Percentiles rank a stretch among this genome's conserved stretches.
phyloP scores from a whole-genome alignment of 345 rosid species.

The Cardamine chenopodiifolia region DNA sequence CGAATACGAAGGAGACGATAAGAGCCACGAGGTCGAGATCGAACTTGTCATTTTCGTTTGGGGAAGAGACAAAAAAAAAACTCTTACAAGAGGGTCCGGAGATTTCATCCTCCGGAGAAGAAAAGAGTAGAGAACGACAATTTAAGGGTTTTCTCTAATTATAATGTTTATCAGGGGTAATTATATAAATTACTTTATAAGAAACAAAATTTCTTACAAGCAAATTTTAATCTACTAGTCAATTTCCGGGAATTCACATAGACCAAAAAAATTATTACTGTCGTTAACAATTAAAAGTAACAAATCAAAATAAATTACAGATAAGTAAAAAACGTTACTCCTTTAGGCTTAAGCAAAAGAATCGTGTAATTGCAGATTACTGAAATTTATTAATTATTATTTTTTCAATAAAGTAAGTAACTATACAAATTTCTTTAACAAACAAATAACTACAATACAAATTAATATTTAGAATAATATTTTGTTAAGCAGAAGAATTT shows the following conservation, averaged over 20 bases:
- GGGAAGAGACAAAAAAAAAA: too few relatives aligned
- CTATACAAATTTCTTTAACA: too few relatives aligned
- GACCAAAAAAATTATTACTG: too few relatives aligned
- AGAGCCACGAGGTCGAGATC: conserved; percentile 32
- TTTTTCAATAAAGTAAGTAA: too few relatives aligned
- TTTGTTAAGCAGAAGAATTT: neutral
- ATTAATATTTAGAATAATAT: too few relatives aligned
- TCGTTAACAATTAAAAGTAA: too few relatives aligned
- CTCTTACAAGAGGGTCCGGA: too few relatives aligned
- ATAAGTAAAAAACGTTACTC: neutral
- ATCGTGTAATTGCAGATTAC: neutral
- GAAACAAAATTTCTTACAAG: too few relatives aligned
- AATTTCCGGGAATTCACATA: neutral
- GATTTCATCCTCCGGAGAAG: neutral
- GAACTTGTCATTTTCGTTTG: conserved; percentile 29
- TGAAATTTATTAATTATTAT: too few relatives aligned
- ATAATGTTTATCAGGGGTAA: neutral
- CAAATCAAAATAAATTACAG: neutral
- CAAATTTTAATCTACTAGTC: too few relatives aligned
- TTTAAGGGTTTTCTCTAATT: neutral
- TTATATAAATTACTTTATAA: neutral
- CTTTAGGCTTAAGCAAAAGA: neutral
- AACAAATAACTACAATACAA: too few relatives aligned
- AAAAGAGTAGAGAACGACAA: neutral
- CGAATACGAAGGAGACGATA: conserved; percentile 18